A percentile compares a stretch with the other conserved stretches of the same genome.
These are phyloP conservation scores for Neonectria hederae DNA, from an alignment of 2,329 filamentous ascomycete species.

Conservation along the genomic window DNA sequence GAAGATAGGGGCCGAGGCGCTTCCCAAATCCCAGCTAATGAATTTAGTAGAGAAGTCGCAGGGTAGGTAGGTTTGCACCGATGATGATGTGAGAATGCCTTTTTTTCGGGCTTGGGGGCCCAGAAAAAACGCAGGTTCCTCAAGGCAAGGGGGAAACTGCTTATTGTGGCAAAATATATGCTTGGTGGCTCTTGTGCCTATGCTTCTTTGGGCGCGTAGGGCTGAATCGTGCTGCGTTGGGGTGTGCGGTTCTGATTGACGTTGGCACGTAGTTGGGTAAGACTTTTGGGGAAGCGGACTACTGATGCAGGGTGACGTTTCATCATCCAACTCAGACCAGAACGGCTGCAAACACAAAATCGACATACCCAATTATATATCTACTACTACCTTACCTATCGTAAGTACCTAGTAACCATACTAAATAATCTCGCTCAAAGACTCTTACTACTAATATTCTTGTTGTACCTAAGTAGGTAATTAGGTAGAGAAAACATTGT, in stretches of 20 bases:
- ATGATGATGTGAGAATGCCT: neutral
- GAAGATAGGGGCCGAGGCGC: conserved; percentile 3
- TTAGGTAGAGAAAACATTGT: neutral
- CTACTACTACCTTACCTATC: neutral
- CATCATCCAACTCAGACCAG: neutral
- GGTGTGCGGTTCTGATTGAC: neutral
- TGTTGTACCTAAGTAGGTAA: neutral
- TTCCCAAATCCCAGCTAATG: neutral
- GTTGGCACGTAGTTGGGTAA: neutral
- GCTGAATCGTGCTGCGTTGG: neutral
- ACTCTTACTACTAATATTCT: neutral
- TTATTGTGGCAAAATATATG: conserved; percentile 12
- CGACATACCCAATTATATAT: neutral
- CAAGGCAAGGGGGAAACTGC: neutral
- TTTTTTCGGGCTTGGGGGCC: neutral
- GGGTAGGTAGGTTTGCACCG: neutral
- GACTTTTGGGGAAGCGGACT: neutral
- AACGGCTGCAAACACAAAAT: neutral
- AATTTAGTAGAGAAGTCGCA: neutral
- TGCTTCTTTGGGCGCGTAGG: conserved; percentile 2
- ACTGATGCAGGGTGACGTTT: neutral
- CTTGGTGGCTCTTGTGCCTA: neutral
- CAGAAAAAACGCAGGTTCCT: neutral
- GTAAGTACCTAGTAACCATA: no score
- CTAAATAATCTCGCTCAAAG: no score